Conservation (phyloP, 1,139 yeast species). For the Nadsonia commutata region DNA sequence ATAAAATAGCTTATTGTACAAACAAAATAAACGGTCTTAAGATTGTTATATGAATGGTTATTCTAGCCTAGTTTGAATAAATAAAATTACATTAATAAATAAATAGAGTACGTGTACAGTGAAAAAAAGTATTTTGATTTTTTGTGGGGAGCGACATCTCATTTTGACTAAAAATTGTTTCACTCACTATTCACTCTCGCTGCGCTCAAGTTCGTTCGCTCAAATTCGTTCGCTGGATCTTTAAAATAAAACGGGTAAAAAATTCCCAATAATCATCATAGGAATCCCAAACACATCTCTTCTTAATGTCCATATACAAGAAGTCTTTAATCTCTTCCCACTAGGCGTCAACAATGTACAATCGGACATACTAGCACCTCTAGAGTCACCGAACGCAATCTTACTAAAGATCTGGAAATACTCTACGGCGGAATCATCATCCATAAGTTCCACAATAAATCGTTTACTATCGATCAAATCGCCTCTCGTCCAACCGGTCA, state of each 20-base stretch:
- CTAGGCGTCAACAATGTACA: constrained; percentile 59
- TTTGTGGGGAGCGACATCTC: too few relatives aligned
- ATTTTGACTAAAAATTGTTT: too few relatives aligned
- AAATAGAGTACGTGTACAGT: too few relatives aligned
- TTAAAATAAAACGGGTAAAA: constrained; percentile 43
- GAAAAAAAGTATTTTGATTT: too few relatives aligned
- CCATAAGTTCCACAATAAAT: constrained; percentile 80
- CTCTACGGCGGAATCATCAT: constrained; percentile 72
- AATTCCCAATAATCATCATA: constrained; percentile 91
- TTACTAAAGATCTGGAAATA: constrained; percentile 75
- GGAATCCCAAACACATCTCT: constrained; percentile 87
- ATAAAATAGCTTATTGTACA: too few relatives aligned
- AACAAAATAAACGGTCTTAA: too few relatives aligned
- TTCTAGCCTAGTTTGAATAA: too few relatives aligned
- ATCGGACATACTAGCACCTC: constrained; percentile 71
- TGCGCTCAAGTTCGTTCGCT: too few relatives aligned
- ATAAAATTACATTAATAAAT: too few relatives aligned
- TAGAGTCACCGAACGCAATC: constrained; percentile 82
- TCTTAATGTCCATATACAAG: constrained; percentile 83
- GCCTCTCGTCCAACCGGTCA: constrained; percentile 79
- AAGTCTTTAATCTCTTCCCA: constrained; percentile 37
- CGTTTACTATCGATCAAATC: constrained; percentile 39
- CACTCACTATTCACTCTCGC: too few relatives aligned
- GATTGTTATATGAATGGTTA: too few relatives aligned
- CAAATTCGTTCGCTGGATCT: too few relatives aligned